A percentile compares a stretch with the other conserved stretches of the same genome.
Conservation (phyloP, 108 stramenopile species). For the Skeletonema marinoi region DNA sequence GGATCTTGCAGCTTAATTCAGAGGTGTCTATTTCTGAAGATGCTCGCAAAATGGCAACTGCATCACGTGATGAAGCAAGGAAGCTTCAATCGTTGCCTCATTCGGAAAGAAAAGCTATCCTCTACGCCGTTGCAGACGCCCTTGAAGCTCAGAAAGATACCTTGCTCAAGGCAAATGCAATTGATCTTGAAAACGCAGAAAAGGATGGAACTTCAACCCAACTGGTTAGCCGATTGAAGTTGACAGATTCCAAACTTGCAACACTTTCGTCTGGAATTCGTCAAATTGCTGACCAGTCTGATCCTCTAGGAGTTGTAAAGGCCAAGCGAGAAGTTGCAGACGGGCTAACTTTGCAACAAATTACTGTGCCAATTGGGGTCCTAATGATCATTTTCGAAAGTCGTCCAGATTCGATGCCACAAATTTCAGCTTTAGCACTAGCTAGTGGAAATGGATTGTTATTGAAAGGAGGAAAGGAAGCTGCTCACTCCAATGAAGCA, state of each 20-base stretch:
- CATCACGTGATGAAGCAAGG: constrained; percentile 79
- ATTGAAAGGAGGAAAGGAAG: constrained; percentile 98
- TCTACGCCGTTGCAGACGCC: constrained; percentile 80
- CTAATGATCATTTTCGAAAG: constrained; percentile 98
- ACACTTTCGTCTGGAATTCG: constrained; percentile 89
- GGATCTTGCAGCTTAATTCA: neutral
- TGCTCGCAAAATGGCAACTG: constrained; percentile 64
- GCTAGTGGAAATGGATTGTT: constrained; percentile 96
- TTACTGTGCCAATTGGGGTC: constrained; percentile 96
- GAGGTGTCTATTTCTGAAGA: constrained; percentile 61
- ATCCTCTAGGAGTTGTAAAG: constrained; percentile 85
- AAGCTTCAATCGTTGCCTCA: constrained; percentile 76
- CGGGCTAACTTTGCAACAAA: constrained; percentile 87
- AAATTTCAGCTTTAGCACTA: constrained; percentile 96
- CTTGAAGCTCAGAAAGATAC: constrained; percentile 64
- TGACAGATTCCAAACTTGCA: constrained; percentile 87
- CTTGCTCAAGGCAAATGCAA: constrained; percentile 82
- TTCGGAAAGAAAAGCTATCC: constrained; percentile 75
- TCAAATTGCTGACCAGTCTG: constrained; percentile 71
- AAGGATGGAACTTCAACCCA: constrained; percentile 65
- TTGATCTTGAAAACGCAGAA: constrained; percentile 86
- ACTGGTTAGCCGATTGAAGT: constrained; percentile 83
- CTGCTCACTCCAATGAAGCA: constrained; percentile 85
- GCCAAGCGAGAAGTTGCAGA: constrained; percentile 88
- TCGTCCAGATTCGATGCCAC: constrained; percentile 97